A percentile compares a stretch with the other conserved stretches of the same genome.
phyloP scores from a whole-genome alignment of 352 stramenopile species.

The Pythium coloratum region DNA sequence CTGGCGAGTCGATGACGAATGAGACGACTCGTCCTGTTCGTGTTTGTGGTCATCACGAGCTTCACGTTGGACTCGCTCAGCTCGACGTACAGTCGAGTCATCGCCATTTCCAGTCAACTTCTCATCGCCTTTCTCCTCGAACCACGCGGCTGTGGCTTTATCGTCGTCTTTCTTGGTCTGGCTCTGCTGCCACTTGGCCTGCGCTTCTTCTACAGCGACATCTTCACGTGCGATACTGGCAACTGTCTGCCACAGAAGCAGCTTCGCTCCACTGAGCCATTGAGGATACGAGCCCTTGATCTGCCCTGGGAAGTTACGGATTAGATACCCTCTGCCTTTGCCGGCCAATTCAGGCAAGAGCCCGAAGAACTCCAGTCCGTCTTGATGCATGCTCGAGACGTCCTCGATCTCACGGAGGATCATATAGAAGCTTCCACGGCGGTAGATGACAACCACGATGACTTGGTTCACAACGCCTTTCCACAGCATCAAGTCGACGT shows the following conservation, averaged over 20 bases:
- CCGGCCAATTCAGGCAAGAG: constrained; percentile 38
- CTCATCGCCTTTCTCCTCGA: constrained; percentile 23
- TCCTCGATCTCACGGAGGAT: constrained; percentile 38
- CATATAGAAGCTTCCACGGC: constrained; percentile 50
- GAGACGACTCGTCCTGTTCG: constrained; percentile 8
- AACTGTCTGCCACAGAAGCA: constrained; percentile 63
- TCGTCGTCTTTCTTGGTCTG: constrained; percentile 26
- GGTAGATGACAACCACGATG: constrained; percentile 55
- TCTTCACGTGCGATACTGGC: constrained; percentile 54
- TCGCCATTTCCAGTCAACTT: background rate
- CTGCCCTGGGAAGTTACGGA: constrained; percentile 36
- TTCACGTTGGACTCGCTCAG: constrained; percentile 3
- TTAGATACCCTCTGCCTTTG: constrained; percentile 58
- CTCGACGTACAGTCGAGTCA: background rate
- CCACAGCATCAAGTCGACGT: constrained; percentile 54
- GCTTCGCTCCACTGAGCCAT: constrained; percentile 52
- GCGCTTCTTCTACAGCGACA: constrained; percentile 32
- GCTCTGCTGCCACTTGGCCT: constrained; percentile 26
- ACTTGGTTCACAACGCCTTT: constrained; percentile 58
- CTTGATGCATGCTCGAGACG: constrained; percentile 26
- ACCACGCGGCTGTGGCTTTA: constrained; percentile 26
- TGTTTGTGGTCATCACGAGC: constrained; percentile 16
- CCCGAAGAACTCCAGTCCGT: constrained; percentile 48
- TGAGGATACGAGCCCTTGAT: constrained; percentile 16
- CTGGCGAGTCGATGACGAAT: background rate